phyloP scores from a whole-genome alignment of 768 basidiomycete genomes.

The Leccinum barrowsii region DNA sequence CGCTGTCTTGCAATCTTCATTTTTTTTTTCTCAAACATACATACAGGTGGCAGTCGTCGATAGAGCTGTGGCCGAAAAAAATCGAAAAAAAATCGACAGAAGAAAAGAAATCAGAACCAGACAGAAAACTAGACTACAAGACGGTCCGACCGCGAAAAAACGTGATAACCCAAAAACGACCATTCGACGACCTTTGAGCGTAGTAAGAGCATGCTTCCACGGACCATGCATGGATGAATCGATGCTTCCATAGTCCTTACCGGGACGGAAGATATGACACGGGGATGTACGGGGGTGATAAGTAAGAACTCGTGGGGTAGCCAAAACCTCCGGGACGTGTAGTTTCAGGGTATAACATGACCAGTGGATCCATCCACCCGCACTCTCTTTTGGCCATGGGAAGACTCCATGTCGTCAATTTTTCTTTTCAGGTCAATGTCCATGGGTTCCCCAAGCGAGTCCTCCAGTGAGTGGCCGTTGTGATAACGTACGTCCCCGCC shows the following conservation, averaged over 20 bases:
- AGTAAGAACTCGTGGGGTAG: constrained; percentile 18
- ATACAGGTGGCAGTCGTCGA: constrained; percentile 26
- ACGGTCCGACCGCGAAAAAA: constrained; percentile 29
- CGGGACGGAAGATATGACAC: constrained; percentile 23
- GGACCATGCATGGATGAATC: constrained; percentile 24
- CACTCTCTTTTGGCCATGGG: constrained; percentile 67
- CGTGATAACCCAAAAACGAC: constrained; percentile 33
- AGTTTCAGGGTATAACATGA: constrained; percentile 53
- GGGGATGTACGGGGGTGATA: constrained; percentile 20
- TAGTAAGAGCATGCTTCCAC: constrained; percentile 28
- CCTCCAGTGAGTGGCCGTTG: constrained; percentile 37
- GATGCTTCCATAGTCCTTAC: constrained; percentile 29
- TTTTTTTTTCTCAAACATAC: constrained; percentile 27
- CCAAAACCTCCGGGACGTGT: constrained; percentile 22
- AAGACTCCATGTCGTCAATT: constrained; percentile 49
- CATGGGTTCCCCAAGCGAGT: constrained; percentile 40
- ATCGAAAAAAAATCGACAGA: constrained; percentile 8
- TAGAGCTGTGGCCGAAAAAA: constrained; percentile 21
- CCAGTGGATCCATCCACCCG: constrained; percentile 53
- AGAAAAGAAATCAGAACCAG: constrained; percentile 11
- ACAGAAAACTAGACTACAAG: constrained; percentile 34
- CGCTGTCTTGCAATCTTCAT: constrained; percentile 11
- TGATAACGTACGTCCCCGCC: constrained; percentile 33
- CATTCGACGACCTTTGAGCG: constrained; percentile 30
- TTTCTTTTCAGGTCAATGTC: constrained; percentile 60